Evolutionary conservation across 805 yeast genomes (phyloP).

Genomic region (Starmerella floris): DNA sequence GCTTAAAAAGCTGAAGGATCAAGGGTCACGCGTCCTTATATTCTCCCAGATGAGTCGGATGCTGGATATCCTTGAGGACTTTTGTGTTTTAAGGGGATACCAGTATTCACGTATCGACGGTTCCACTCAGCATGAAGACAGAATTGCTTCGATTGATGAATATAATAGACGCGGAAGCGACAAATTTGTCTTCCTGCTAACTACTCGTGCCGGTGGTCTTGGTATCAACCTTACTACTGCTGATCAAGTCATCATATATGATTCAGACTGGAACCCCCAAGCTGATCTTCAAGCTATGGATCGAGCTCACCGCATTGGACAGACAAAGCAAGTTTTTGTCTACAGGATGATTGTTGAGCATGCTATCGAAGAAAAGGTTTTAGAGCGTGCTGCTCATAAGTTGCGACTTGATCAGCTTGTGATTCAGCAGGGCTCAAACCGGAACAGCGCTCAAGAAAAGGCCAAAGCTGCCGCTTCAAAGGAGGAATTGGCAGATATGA

Average conservation of each 20-base stretch:
- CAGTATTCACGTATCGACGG: constrained; percentile 91
- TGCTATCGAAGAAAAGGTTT: constrained; percentile 91
- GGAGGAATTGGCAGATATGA: constrained; percentile 86
- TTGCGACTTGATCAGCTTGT: constrained; percentile 84
- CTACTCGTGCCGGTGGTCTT: constrained; percentile 94
- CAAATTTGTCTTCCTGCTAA: constrained; percentile 69
- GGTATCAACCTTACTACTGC: constrained; percentile 90
- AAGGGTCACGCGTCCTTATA: constrained; percentile 81
- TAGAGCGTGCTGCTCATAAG: constrained; percentile 92
- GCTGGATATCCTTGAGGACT: constrained; percentile 82
- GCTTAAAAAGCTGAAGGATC: constrained; percentile 51
- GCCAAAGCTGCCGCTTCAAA: constrained; percentile 32
- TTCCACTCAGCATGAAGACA: constrained; percentile 82
- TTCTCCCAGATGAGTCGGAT: constrained; percentile 90
- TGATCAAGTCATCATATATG: constrained; percentile 75
- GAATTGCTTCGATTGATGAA: constrained; percentile 84
- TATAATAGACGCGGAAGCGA: constrained; percentile 68
- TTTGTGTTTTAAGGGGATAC: constrained; percentile 70
- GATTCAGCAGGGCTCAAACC: constrained; percentile 64
- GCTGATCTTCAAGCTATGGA: constrained; percentile 98
- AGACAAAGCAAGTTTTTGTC: constrained; percentile 86
- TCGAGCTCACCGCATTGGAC: constrained; percentile 94
- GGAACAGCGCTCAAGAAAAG: constrained; percentile 25
- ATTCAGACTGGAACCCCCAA: constrained; percentile 97
- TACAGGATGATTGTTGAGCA: constrained; percentile 87